Evolutionary conservation across 2,329 filamentous ascomycete species (phyloP).

Genomic region (Ceratocystis lukuohia): DNA sequence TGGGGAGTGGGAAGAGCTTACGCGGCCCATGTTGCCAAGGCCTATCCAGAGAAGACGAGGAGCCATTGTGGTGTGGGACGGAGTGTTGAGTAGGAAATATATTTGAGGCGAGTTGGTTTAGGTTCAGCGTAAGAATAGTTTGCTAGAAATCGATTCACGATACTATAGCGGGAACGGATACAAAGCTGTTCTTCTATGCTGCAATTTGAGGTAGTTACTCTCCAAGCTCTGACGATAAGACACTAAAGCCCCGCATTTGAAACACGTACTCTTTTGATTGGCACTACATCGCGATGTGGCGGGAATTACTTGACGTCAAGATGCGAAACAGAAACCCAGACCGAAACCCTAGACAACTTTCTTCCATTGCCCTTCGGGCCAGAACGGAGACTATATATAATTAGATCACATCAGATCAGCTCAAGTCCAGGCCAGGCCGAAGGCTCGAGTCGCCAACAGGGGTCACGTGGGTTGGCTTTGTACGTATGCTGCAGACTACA

Average conservation of each 20-base stretch:
- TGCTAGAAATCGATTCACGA: background rate
- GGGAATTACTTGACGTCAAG: background rate
- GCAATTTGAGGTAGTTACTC: background rate
- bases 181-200: background rate
- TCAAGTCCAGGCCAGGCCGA: too few species aligned
- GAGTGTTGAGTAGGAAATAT: background rate
- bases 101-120: background rate
- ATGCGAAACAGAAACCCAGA: background rate
- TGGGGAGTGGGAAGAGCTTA: constrained; percentile 29
- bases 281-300: background rate
- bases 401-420: background rate
- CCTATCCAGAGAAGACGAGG: constrained; percentile 51
- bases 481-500: too few species aligned
- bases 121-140: background rate
- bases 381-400: background rate
- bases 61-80: constrained; percentile 23
- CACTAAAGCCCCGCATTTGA: background rate
- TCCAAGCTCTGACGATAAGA: background rate
- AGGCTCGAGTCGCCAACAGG: background rate
- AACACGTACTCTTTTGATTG: background rate
- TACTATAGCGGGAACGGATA: background rate
- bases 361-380: background rate
- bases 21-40: constrained; percentile 76
- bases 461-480: background rate
- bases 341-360: background rate